phyloP scores from a whole-genome alignment of 345 rosid species.

The Kandelia obovata region DNA sequence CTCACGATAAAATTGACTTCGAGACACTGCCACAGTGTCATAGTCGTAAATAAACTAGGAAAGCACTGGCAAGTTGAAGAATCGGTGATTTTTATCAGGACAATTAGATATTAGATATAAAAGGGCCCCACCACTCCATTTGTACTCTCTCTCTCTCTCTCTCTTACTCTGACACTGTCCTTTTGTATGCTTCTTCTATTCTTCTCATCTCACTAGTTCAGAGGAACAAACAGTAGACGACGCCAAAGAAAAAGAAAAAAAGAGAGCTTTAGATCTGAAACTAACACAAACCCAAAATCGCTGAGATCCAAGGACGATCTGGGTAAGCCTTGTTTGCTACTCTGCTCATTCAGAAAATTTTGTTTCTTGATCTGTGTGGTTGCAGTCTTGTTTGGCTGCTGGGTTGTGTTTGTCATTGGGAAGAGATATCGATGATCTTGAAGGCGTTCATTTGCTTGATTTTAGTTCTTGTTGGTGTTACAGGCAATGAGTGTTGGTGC shows the following conservation, averaged over 20 bases:
- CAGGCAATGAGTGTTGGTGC: background rate
- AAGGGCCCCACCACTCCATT: constrained; percentile 24
- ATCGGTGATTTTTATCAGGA: background rate
- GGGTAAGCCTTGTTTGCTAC: constrained; percentile 17
- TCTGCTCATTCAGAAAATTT: background rate
- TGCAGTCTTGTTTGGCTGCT: constrained; percentile 26
- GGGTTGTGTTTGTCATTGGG: constrained; percentile 12
- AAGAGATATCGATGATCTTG: constrained; percentile 31
- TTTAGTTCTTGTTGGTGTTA: constrained; percentile 5
- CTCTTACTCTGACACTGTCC: constrained; percentile 15
- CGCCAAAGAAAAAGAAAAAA: background rate
- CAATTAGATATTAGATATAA: background rate
- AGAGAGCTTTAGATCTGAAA: constrained; percentile 46
- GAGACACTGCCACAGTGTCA: constrained; percentile 17
- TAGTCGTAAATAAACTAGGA: constrained; percentile 24
- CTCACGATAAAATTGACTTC: no score
- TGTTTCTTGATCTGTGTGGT: constrained; percentile 25
- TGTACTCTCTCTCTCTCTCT: constrained; percentile 1
- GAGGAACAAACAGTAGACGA: background rate
- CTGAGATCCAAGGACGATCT: constrained; percentile 12
- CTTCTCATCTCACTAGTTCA: background rate
- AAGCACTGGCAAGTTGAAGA: constrained; percentile 10
- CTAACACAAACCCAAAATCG: constrained; percentile 12
- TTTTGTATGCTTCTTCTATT: constrained; percentile 17
- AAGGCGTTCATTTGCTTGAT: constrained; percentile 23